These are phyloP conservation scores for Trametes villosa DNA, from an alignment of 768 basidiomycete species.

Conservation along the genomic window DNA sequence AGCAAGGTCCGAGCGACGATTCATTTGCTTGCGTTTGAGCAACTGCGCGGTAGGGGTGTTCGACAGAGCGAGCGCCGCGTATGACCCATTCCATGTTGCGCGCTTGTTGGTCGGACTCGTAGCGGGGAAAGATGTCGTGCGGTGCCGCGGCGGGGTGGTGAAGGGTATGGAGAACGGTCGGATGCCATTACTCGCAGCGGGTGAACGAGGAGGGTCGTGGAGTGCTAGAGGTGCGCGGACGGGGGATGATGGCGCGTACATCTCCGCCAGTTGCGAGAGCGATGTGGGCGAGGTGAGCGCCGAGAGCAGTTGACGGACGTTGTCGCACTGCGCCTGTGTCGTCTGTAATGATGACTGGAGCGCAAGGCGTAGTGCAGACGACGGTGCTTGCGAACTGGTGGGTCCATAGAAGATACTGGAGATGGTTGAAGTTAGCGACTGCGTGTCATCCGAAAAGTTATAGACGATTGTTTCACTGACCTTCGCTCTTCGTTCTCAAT, in stretches of 20 bases:
- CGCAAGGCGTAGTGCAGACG: conserved; percentile 64
- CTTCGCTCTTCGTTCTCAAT: conserved; percentile 74
- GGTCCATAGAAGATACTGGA: conserved; percentile 45
- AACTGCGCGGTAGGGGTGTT: conserved; percentile 51
- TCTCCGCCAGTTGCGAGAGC: conserved; percentile 79
- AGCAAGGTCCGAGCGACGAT: conserved; percentile 58
- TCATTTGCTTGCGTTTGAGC: conserved; percentile 48
- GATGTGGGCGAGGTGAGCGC: conserved; percentile 75
- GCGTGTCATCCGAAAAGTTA: not conserved
- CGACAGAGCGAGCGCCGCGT: conserved; percentile 52
- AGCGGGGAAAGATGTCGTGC: conserved; percentile 35
- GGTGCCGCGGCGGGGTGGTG: conserved; percentile 19
- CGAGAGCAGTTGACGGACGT: conserved; percentile 76
- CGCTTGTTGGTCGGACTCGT: conserved; percentile 48
- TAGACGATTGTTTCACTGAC: conserved; percentile 39
- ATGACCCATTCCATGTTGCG: conserved; percentile 78
- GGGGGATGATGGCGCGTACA: conserved; percentile 86
- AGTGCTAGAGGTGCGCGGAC: conserved; percentile 34
- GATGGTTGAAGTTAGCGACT: conserved; percentile 3
- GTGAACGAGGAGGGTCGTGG: conserved; percentile 33
- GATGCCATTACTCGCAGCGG: conserved; percentile 22
- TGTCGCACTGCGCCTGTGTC: conserved; percentile 81
- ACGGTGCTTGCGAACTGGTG: conserved; percentile 51
- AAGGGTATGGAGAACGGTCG: conserved; percentile 50
- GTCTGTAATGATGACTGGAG: conserved; percentile 75